Conservation (phyloP, 2,329 filamentous ascomycete species). For the Xylariales sp. region DNA sequence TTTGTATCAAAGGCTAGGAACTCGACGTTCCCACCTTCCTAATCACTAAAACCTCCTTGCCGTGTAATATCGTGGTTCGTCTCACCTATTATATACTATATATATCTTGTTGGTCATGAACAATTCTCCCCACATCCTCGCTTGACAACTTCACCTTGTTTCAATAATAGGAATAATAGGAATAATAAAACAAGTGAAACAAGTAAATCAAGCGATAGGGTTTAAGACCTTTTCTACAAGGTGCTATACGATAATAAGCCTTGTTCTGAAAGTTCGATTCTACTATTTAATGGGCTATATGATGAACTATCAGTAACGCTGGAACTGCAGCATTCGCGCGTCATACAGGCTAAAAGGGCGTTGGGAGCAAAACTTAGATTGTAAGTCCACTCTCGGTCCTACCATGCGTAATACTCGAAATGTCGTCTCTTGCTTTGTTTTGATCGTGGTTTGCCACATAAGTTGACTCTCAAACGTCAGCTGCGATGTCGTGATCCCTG, state of each 20-base stretch:
- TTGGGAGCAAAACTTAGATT: no score
- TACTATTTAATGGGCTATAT: background rate
- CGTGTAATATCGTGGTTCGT: no score
- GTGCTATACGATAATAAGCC: background rate
- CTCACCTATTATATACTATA: no score
- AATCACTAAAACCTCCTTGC: no score
- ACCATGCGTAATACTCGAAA: no score
- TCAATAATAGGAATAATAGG: background rate
- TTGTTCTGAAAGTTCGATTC: background rate
- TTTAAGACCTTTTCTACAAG: background rate
- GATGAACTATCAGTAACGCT: no score
- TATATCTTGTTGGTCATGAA: background rate
- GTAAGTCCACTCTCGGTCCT: no score
- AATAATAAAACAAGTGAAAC: no score
- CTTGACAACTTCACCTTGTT: background rate
- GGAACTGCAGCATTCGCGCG: no score
- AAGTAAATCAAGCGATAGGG: background rate
- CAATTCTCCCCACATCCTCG: background rate
- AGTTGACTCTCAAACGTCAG: background rate
- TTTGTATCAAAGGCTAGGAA: background rate
- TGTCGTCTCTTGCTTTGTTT: no score
- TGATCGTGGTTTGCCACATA: background rate
- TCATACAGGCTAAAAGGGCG: no score
- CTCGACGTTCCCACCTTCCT: background rate
- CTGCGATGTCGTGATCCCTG: background rate